A percentile compares a stretch with the other conserved stretches of the same genome.
Conservation (phyloP, 257 asterid genomes). For the Nicotiana tomentosiformis region DNA sequence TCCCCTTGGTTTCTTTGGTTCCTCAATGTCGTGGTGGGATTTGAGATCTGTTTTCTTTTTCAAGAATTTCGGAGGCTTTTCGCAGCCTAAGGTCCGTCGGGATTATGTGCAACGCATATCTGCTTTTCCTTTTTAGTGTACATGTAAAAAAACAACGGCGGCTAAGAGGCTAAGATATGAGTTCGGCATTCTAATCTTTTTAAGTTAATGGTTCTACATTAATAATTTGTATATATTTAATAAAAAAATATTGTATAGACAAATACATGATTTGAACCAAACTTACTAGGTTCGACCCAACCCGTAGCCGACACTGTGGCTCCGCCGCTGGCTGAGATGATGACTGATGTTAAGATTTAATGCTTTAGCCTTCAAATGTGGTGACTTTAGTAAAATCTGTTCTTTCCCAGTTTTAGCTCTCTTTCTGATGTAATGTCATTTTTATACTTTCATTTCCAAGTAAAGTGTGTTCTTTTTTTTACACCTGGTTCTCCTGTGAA, state of each 20-base stretch:
- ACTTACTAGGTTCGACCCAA: too few species aligned
- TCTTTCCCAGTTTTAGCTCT: neutral
- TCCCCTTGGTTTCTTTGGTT: conserved; percentile 5
- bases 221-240: too few species aligned
- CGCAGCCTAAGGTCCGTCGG: conserved; percentile 26
- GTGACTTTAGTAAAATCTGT: neutral
- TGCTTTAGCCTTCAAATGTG: neutral
- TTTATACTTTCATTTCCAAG: neutral
- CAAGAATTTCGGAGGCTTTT: conserved; percentile 27
- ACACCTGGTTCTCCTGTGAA: neutral
- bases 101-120: neutral
- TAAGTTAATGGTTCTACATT: too few species aligned
- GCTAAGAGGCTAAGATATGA: too few species aligned
- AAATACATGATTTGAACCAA: too few species aligned
- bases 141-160: neutral
- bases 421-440: neutral
- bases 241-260: too few species aligned
- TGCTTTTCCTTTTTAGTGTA: neutral
- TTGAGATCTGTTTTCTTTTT: conserved; percentile 27
- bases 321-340: neutral
- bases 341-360: neutral
- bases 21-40: conserved; percentile 35
- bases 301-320: too few species aligned
- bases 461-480: neutral
- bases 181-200: neutral